A percentile compares a stretch with the other conserved stretches of the same genome.
Conservation (phyloP, 148 eudicot species). For the Fagopyrum esculentum region DNA sequence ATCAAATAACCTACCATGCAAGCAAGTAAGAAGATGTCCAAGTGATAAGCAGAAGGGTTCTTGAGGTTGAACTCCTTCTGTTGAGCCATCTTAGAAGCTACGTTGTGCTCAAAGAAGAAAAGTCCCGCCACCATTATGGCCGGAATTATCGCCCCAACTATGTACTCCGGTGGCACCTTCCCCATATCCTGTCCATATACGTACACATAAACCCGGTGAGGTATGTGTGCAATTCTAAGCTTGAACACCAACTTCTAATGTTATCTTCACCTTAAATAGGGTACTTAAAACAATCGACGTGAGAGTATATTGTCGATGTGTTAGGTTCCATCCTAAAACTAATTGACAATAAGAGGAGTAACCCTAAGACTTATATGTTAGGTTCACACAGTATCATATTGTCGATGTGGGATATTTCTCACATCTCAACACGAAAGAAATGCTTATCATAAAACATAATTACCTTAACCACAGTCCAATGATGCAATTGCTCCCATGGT, state of each 20-base stretch:
- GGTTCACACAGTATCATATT: too few species aligned
- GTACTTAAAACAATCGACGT: too few species aligned
- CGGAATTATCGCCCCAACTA: constrained; percentile 38
- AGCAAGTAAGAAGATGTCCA: constrained; percentile 65
- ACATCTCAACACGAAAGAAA: too few species aligned
- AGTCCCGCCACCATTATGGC: constrained; percentile 42
- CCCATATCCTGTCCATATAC: constrained; percentile 30
- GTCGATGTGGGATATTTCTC: too few species aligned
- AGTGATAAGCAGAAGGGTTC: constrained; percentile 42
- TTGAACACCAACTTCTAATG: too few species aligned
- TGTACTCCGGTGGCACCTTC: constrained; percentile 28
- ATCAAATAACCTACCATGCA: constrained; percentile 42
- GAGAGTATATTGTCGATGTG: too few species aligned
- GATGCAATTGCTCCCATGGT: constrained; percentile 61
- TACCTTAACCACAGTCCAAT: constrained; percentile 77
- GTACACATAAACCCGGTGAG: background rate
- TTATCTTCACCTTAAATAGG: too few species aligned
- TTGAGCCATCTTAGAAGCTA: constrained; percentile 46
- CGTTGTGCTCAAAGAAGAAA: constrained; percentile 41
- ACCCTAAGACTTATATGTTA: too few species aligned
- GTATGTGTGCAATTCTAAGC: too few species aligned
- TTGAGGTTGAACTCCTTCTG: constrained; percentile 45
- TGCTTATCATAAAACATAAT: background rate
- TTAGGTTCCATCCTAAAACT: too few species aligned
- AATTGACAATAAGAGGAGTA: too few species aligned